These are phyloP conservation scores for Cavenderia fasciculata DNA, from an alignment of 78 protist species.

Conservation along the genomic window DNA sequence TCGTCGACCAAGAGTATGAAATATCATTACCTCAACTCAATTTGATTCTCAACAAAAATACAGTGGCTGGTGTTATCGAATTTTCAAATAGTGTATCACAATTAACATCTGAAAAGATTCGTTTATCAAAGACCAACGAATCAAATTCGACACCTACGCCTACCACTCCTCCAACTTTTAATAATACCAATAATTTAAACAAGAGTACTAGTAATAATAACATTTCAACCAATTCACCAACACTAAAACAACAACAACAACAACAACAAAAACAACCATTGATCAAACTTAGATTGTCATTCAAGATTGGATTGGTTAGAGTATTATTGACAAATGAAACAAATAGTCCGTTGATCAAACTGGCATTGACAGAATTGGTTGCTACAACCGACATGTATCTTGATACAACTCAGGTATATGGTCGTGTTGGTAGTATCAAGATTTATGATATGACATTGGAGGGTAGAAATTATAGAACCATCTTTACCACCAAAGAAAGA, in stretches of 20 bases:
- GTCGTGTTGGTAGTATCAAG: constrained; percentile 29
- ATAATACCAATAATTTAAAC: background rate
- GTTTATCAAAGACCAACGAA: background rate
- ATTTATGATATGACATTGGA: constrained; percentile 62
- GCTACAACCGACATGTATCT: background rate
- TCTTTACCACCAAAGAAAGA: constrained; percentile 63
- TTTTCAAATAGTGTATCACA: constrained; percentile 36
- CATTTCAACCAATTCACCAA: background rate
- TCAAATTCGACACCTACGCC: background rate
- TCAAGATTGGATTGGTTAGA: constrained; percentile 35
- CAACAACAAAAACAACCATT: background rate
- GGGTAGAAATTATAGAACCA: constrained; percentile 69
- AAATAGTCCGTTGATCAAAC: constrained; percentile 53
- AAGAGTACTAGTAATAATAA: background rate
- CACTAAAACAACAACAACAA: background rate
- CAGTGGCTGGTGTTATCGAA: constrained; percentile 71
- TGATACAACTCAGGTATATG: background rate
- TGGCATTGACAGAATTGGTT: constrained; percentile 8
- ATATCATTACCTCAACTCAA: constrained; percentile 49
- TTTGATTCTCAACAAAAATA: constrained; percentile 44
- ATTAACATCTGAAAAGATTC: constrained; percentile 6
- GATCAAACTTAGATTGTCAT: background rate
- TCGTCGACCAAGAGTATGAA: constrained; percentile 15
- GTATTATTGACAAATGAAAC: constrained; percentile 46
- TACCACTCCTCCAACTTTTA: background rate